Base-by-base conservation (phyloP, 495 filamentous ascomycete genomes). In the Aspergillus cavernicola region DNA sequence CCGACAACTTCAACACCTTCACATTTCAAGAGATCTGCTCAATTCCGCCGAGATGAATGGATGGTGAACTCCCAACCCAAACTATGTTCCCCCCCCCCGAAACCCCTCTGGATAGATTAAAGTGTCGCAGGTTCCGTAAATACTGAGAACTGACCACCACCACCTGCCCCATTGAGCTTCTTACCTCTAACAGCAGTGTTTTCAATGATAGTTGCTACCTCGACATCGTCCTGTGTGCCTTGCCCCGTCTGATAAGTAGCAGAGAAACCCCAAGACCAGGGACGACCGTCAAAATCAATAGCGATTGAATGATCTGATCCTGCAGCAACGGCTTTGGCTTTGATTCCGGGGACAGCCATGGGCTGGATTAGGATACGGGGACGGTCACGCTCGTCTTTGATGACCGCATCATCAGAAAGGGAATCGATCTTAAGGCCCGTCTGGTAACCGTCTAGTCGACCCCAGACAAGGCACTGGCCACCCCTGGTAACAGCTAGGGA, bases 241-340 rank as follows among this genome's bases (percentile, higher is more conserved):
- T 77, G 77, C 5, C 84, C 84, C 13, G 80, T 83, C 65, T 86
- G 84, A 58, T 84, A 85, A 16, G 77, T 83, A 16, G 77, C 76
- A 39, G 72, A 79, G 67, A 85, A 86, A 4, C 84, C 84, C 80
- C 82, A 84, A 7, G 74, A 74, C 64, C 77, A 86, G 6, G 80
- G 81, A 47, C 74, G 74, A 33, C 84, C 84, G 49, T 75, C 68
- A 15, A 63, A 66, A 51, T 80, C 79, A 50, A 87, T 72, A 8
- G 73, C 77, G 39, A 87, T 74, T 12, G 69, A 77, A 58, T 86
- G 83, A 44, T 86, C 84, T 1, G 78, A 76, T 36, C 76, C 77
- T 33, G 74, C 74, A 7, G 75, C 77, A 38, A 74, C 71, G 3
- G 57, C 61, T 48, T 66, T 69, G 4, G 71, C 70, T 15, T 70